Conservation (phyloP, 305 asterid genomes). For the Rubia tinctorum region DNA sequence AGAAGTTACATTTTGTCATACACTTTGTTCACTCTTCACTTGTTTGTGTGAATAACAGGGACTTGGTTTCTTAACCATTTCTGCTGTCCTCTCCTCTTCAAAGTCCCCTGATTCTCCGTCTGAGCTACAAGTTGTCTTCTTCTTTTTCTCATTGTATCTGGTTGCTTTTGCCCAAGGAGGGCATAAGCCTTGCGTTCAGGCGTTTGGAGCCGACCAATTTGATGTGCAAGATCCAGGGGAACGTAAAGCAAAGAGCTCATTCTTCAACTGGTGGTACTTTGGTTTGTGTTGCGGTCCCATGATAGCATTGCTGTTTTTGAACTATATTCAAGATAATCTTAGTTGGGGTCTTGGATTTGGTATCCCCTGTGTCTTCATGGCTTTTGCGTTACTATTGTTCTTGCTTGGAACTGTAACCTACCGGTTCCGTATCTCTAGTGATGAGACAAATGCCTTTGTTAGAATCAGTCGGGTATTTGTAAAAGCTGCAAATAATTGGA, state of each 20-base stretch:
- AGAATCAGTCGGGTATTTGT: slow-evolving; percentile 20
- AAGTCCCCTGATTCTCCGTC: slow-evolving; percentile 14
- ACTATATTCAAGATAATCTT: slow-evolving; percentile 45
- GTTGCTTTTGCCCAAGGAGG: slow-evolving; percentile 46
- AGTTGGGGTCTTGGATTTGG: slow-evolving; percentile 70
- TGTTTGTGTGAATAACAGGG: slow-evolving; percentile 32
- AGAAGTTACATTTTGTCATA: background rate
- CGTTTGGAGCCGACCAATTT: slow-evolving; percentile 63
- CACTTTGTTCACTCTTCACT: background rate
- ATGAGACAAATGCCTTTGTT: slow-evolving; percentile 20
- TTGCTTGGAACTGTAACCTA: slow-evolving; percentile 32
- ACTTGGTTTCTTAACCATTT: slow-evolving; percentile 54
- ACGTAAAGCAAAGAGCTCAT: slow-evolving; percentile 40
- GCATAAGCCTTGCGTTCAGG: slow-evolving; percentile 44
- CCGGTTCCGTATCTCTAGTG: slow-evolving; percentile 15
- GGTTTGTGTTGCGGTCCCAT: slow-evolving; percentile 32
- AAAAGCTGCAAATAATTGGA: slow-evolving; percentile 22
- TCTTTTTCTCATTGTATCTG: slow-evolving; percentile 35
- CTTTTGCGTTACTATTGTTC: slow-evolving; percentile 9
- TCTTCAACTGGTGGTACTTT: slow-evolving; percentile 61
- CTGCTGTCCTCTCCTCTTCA: slow-evolving; percentile 32
- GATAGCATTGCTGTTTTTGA: slow-evolving; percentile 26
- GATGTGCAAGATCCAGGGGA: slow-evolving; percentile 43
- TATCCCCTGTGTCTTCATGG: slow-evolving; percentile 34
- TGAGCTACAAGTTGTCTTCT: slow-evolving; percentile 21